Base-by-base conservation (phyloP, 805 yeast genomes). In the Nakazawaea holstii region DNA sequence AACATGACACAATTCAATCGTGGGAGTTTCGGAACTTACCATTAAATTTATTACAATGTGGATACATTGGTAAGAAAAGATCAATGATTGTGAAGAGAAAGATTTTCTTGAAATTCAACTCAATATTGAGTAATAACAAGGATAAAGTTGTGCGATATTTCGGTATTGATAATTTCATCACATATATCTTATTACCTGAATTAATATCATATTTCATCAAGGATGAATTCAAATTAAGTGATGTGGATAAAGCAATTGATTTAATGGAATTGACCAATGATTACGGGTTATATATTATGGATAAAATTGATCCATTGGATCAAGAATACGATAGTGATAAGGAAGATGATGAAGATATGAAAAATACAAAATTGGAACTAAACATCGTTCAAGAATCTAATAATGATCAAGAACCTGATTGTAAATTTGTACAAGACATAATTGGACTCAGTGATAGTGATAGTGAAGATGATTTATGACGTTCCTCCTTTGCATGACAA, bases 121-220 rank as follows among this genome's bases (percentile, higher is more conserved):
- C 54, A 1, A 57, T 65, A 28, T 52, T 82, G 3, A 48, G 52
- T 5, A 45, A 50, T 27, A 60, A 54, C 44, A 62, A 52, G 2
- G 77, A 77, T 53, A 62, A 66, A 17, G 77, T 80, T 1, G 60
- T 84, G 7, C 62, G 66, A 39, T 84, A 80, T 67, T 84, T 89
- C 87, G 77, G 85, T 2, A 54, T 68, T 1, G 69, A 71, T 20
- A 75, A 76, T 45, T 85, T 82, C 57, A 62, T 74, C 2, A 69
- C 76, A 14, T 80, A 77, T 55, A 81, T 84, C 1, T 59, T 85
- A 24, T 80, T 87, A 7, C 82, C 84, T 27, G 91, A 84, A 54
- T 59, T 84, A 6, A 69, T 81, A 4, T 62, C 78, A 6, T 62
- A 79, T 29, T 55, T 82, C 17, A 73, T 77, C 7, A 68, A 71